Base-by-base conservation (phyloP, 2,329 filamentous ascomycete genomes). In the Aspergillus awamori region DNA sequence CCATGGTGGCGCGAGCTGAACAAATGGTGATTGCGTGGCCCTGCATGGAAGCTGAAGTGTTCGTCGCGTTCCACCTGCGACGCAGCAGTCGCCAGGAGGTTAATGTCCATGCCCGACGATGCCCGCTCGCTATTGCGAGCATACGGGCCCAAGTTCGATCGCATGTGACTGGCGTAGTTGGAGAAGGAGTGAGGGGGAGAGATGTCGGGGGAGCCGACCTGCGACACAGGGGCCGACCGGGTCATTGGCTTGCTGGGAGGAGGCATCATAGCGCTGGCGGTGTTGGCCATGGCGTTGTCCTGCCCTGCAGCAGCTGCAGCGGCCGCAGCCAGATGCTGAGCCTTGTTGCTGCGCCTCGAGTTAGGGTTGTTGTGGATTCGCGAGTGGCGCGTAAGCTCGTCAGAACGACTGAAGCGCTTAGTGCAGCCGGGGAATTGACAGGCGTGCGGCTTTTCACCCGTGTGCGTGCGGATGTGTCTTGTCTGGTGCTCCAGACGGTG, bases 351-450 rank as follows among this genome's bases (percentile, higher is more conserved):
- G 74, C 94, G 85, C 74, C 95, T 86, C 60, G 93, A 97, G 84
- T 98, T 98, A 61, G 95, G 94, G 81, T 98, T 99, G 87, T 92
- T 97, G 86, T 99, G 94, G 81, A 99, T 99, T 77, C 94, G 87
- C 76, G 94, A 97, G 81, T 99, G 94, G 63, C 94, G 89, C 64
- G 95, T 99, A 69, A 99, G 84, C 81, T 99, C 94, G 75, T 99
- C 94, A 11, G 94, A 97, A 66, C 94, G 89, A 66, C 92, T 96
- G 82, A 99, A 98, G 72, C 94, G 92, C 82, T 98, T 98, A 70
- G 91, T 94, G 87, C 94, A 98, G 70, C 93, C 93, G 4, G 92
- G 93, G 73, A 94, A 97, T 76, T 92, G 89, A 86, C 94, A 99
- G 64, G 91, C 93, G 74, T 98, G 95, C 52, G 94, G 94, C 84